A percentile compares a stretch with the other conserved stretches of the same genome.
phyloP scores from a whole-genome alignment of 2,329 filamentous ascomycete species.

The Pseudogymnoascus sp. region DNA sequence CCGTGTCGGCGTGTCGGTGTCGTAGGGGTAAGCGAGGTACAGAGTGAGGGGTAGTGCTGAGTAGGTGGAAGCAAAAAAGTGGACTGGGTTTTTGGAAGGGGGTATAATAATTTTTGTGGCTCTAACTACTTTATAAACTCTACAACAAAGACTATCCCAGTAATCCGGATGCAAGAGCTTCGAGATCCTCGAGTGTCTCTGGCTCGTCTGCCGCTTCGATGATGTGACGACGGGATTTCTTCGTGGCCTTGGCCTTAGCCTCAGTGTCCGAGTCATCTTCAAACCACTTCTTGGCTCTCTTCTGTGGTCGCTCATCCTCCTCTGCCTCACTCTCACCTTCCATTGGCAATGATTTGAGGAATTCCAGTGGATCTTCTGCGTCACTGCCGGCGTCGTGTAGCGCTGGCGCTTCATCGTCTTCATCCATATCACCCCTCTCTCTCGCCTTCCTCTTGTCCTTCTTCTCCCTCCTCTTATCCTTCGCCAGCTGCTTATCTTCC shows the following conservation, averaged over 20 bases:
- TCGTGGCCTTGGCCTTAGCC: slow-evolving; percentile 35
- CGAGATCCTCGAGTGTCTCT: slow-evolving; percentile 71
- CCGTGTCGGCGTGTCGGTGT: background rate
- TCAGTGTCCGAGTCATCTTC: slow-evolving; percentile 53
- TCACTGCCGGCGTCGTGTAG: slow-evolving; percentile 33
- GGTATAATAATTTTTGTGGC: slow-evolving; percentile 8
- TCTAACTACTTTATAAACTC: slow-evolving; percentile 6
- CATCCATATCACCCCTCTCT: slow-evolving; percentile 47
- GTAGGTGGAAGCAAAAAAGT: background rate
- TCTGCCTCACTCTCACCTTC: slow-evolving; percentile 36
- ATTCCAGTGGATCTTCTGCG: slow-evolving; percentile 48
- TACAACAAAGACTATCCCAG: slow-evolving; percentile 38
- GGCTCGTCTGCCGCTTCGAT: slow-evolving; percentile 60
- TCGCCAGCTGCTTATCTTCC: slow-evolving; percentile 72
- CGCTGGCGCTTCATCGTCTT: slow-evolving; percentile 24
- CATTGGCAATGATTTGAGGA: slow-evolving; percentile 51
- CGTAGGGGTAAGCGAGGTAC: slow-evolving; percentile 7
- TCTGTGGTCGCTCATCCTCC: slow-evolving; percentile 41
- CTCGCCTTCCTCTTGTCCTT: slow-evolving; percentile 63
- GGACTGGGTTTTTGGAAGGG: background rate
- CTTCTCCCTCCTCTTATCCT: slow-evolving; percentile 72
- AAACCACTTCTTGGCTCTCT: slow-evolving; percentile 74
- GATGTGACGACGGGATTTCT: slow-evolving; percentile 36
- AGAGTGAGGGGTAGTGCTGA: background rate
- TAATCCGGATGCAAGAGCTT: slow-evolving; percentile 67